Conservation (phyloP, 2,329 filamentous ascomycete species). For the Aspergillus carbonarius region DNA sequence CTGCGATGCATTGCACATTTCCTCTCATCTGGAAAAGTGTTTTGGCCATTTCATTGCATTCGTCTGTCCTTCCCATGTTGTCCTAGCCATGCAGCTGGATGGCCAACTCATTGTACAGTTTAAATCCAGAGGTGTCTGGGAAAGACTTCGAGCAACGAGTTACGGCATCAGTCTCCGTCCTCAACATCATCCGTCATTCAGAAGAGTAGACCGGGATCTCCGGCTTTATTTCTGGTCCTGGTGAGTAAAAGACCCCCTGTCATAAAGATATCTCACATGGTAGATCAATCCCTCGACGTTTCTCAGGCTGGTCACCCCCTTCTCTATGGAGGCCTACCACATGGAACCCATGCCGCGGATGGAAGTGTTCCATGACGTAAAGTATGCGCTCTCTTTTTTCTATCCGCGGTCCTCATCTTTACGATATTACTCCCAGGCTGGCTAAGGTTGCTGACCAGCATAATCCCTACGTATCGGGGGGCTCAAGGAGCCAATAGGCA, state of each 20-base stretch:
- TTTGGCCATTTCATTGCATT: neutral
- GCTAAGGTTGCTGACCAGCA: neutral
- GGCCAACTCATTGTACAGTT: neutral
- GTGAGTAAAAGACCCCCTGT: neutral
- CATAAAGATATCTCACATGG: neutral
- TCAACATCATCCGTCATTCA: too few relatives aligned
- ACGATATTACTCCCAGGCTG: neutral
- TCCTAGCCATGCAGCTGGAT: neutral
- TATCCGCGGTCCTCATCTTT: too few relatives aligned
- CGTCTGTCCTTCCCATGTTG: too few relatives aligned
- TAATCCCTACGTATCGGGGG: neutral
- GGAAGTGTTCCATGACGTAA: neutral
- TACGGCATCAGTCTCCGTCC: too few relatives aligned
- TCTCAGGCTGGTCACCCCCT: neutral
- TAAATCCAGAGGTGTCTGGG: neutral
- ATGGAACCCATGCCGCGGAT: neutral
- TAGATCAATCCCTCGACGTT: too few relatives aligned
- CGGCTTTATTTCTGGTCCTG: neutral
- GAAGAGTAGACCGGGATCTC: too few relatives aligned
- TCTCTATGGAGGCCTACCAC: neutral
- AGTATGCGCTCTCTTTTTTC: too few relatives aligned
- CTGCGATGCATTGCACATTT: too few relatives aligned
- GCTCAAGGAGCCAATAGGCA: neutral
- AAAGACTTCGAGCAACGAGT: neutral
- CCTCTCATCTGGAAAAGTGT: too few relatives aligned